phyloP scores from a whole-genome alignment of 768 basidiomycete genomes.

The Leccinum fibrillosum region DNA sequence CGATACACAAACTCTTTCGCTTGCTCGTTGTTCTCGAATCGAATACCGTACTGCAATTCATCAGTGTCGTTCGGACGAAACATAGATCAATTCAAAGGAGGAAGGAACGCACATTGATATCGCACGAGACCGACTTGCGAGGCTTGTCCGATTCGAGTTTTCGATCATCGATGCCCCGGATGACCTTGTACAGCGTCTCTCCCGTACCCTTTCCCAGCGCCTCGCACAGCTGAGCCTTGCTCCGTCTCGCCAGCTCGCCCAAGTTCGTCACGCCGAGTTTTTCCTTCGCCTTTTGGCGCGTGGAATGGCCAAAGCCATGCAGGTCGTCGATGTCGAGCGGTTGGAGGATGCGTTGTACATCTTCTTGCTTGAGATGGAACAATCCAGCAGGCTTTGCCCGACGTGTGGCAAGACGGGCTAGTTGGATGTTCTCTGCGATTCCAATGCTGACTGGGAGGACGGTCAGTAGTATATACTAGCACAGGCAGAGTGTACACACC shows the following conservation, averaged over 20 bases:
- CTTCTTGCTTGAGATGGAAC: conserved; percentile 62
- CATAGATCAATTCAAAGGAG: not conserved
- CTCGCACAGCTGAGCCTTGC: conserved; percentile 62
- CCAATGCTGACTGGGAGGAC: conserved; percentile 79
- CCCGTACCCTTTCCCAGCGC: conserved; percentile 79
- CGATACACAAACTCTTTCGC: conserved; percentile 75
- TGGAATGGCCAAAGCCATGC: conserved; percentile 81
- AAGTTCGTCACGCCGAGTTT: conserved; percentile 72
- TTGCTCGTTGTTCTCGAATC: conserved; percentile 81
- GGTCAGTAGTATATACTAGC: not conserved
- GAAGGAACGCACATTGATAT: conserved; percentile 76
- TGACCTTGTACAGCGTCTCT: conserved; percentile 78
- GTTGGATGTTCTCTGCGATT: conserved; percentile 85
- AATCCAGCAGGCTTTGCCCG: conserved; percentile 89
- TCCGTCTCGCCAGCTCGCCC: conserved; percentile 63
- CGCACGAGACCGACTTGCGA: conserved; percentile 89
- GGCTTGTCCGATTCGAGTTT: conserved; percentile 80
- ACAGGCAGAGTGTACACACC: conserved; percentile 38
- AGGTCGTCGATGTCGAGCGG: conserved; percentile 76
- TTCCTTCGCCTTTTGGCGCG: conserved; percentile 73
- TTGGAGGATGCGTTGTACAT: conserved; percentile 53
- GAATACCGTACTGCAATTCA: conserved; percentile 79
- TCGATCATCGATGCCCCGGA: conserved; percentile 81
- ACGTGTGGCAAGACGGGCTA: conserved; percentile 89
- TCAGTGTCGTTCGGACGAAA: conserved; percentile 2